Evolutionary conservation across 805 yeast genomes (phyloP), one percentile per base, ranked within the genome.

Genomic region (Candida corydali): DNA sequence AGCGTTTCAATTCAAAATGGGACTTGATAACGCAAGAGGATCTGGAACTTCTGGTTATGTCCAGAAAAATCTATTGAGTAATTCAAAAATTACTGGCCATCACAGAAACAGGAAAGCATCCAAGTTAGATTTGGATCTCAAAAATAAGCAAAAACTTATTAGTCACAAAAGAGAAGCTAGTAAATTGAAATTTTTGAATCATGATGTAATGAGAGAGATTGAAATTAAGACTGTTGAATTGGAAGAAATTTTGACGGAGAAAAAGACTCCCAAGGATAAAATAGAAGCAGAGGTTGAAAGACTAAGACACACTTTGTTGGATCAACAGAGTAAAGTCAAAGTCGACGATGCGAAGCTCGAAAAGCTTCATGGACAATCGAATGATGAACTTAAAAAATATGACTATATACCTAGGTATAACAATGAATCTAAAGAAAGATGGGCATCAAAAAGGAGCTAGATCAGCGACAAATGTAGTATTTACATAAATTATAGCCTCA

Each of bases 31-130:
- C 0, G 75, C 81, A 0, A 60, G 80, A 44, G 85, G 86, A 0
- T 65, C 82, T 0, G 79, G 81, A 0, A 79, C 86, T 0, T 77
- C 81, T 17, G 86, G 86, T 0, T 66, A 68, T 45, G 69, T 79
- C 2, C 81, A 78, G 46, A 63, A 66, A 42, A 78, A 65, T 44
- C 50, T 55, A 1, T 22, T 16, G 14, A 22, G 23, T 23, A 23
- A 51, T 11, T 52, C 45, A 17, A 52, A 50, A 22, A 45, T 54
- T 3, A 51, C 26, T 5, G 17, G 17, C 15, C 29, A 61, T 3
- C 59, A 23, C 10, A n/a, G 36, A 31, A 38, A 35, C 5, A 40
- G 28, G 16, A 26, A 18, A 22, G 6, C 26, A 10, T 15, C 17
- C 29, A 26, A 26, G 9, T 7, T 15, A 8, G 9, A 26, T 16